These are phyloP conservation scores for Trypanosoma lewisi DNA, from an alignment of 208 protist genomes.

Conservation along the genomic window DNA sequence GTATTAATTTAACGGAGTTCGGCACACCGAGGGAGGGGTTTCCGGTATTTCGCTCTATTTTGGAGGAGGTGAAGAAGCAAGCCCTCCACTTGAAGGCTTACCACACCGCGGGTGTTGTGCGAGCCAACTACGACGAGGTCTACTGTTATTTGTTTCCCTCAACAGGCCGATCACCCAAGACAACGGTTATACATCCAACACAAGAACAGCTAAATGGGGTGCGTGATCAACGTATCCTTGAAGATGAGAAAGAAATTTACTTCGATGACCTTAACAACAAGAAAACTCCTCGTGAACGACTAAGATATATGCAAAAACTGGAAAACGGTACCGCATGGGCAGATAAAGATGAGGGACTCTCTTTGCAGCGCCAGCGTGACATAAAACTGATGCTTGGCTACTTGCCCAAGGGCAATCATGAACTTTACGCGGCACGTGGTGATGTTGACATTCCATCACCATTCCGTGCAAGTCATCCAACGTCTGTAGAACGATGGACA, in stretches of 20 bases:
- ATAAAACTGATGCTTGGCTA: conserved; percentile 88
- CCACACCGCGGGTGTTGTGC: conserved; percentile 69
- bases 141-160: conserved; percentile 86
- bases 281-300: conserved; percentile 47
- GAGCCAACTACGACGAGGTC: conserved; percentile 77
- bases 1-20: conserved; percentile 84
- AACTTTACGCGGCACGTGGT: conserved; percentile 82
- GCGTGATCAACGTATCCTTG: conserved; percentile 63
- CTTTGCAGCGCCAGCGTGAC: conserved; percentile 78
- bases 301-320: conserved; percentile 65
- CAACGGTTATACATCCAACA: conserved; percentile 66
- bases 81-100: conserved; percentile 68
- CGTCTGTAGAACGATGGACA: conserved; percentile 66
- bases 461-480: conserved; percentile 82
- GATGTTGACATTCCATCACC: conserved; percentile 80
- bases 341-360: conserved; percentile 85
- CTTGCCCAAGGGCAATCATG: conserved; percentile 82
- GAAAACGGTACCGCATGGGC: conserved; percentile 81
- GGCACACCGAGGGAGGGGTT: conserved; percentile 82
- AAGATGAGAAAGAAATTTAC: conserved; percentile 76
- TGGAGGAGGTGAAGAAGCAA: conserved; percentile 73
- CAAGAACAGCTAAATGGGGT: conserved; percentile 48
- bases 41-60: conserved; percentile 72
- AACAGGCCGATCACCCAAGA: conserved; percentile 77
- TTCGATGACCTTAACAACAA: conserved; percentile 79